Conservation (phyloP, 2,329 filamentous ascomycete species). For the Acrocalymma vagum region DNA sequence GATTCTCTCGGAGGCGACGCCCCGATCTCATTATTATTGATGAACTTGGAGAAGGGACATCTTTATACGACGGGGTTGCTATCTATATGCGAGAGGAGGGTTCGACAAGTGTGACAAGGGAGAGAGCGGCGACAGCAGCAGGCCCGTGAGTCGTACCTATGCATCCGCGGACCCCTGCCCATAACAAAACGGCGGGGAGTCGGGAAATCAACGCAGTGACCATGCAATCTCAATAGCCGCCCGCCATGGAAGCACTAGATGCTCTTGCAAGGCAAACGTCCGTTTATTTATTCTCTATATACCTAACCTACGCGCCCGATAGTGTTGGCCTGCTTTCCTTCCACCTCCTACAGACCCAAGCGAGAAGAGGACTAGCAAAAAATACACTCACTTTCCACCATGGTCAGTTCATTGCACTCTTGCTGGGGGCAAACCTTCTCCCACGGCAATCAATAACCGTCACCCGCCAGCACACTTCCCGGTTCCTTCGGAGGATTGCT, state of each 20-base stretch:
- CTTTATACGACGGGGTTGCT: constrained; percentile 91
- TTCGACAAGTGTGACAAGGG: no score
- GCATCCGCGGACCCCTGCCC: no score
- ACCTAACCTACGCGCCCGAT: constrained; percentile 32
- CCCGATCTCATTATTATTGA: constrained; percentile 93
- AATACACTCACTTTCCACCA: constrained; percentile 46
- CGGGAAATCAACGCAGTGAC: no score
- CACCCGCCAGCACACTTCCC: constrained; percentile 50
- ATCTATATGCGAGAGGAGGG: no score
- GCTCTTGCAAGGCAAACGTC: constrained; percentile 53
- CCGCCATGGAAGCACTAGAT: constrained; percentile 53
- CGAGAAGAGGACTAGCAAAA: constrained; percentile 59
- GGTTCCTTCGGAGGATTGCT: constrained; percentile 66
- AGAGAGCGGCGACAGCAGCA: no score
- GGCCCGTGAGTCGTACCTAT: no score
- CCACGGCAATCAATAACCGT: constrained; percentile 50
- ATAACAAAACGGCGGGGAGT: no score
- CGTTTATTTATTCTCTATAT: constrained; percentile 33
- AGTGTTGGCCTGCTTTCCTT: constrained; percentile 60
- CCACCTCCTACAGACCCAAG: constrained; percentile 56
- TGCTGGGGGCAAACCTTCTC: constrained; percentile 58
- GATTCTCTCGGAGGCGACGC: constrained; percentile 90
- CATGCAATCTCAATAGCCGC: no score
- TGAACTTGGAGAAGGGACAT: constrained; percentile 91
- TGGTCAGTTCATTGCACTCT: constrained; percentile 54